A percentile compares a stretch with the other conserved stretches of the same genome.
Evolutionary conservation across 257 asterid species (phyloP).

Genomic region (Gynochthodes officinalis): DNA sequence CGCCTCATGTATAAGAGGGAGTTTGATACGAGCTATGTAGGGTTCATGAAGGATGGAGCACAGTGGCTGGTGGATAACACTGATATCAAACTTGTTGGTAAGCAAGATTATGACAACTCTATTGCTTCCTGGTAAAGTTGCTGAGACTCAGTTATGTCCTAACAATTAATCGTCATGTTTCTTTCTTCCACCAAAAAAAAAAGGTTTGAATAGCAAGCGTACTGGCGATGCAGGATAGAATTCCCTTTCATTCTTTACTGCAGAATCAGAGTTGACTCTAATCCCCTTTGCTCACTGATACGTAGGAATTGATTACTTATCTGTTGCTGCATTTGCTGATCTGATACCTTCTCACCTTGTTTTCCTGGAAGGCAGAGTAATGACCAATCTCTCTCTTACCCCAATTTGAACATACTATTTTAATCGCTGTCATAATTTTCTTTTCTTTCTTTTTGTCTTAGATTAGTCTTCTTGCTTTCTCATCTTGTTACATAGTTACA

Average conservation of each 20-base stretch:
- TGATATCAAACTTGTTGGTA: constrained; percentile 94
- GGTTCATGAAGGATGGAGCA: constrained; percentile 94
- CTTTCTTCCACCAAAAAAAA: not conserved
- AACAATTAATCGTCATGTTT: not conserved
- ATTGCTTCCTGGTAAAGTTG: not conserved
- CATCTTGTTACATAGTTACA: not conserved
- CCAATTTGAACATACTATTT: constrained; percentile 5
- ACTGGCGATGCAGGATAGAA: not conserved
- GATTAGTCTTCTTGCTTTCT: not conserved
- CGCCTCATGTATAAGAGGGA: constrained; percentile 81
- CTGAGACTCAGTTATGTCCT: not conserved
- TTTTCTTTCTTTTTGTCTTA: not conserved
- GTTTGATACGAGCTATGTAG: constrained; percentile 84
- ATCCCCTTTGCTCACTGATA: constrained; percentile 1
- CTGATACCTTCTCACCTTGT: constrained; percentile 78
- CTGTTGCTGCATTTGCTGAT: constrained; percentile 89
- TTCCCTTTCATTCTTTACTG: not conserved
- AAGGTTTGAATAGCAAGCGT: not conserved
- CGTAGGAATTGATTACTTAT: constrained; percentile 88
- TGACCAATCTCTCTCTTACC: constrained; percentile 17
- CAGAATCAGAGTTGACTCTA: not conserved
- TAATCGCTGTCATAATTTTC: too few species aligned
- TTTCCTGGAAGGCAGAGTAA: constrained; percentile 74
- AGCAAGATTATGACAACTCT: constrained; percentile 5
- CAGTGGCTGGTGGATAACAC: constrained; percentile 95